Base-by-base conservation (phyloP, 352 stramenopile species). In the Aphanomyces cochlioides region DNA sequence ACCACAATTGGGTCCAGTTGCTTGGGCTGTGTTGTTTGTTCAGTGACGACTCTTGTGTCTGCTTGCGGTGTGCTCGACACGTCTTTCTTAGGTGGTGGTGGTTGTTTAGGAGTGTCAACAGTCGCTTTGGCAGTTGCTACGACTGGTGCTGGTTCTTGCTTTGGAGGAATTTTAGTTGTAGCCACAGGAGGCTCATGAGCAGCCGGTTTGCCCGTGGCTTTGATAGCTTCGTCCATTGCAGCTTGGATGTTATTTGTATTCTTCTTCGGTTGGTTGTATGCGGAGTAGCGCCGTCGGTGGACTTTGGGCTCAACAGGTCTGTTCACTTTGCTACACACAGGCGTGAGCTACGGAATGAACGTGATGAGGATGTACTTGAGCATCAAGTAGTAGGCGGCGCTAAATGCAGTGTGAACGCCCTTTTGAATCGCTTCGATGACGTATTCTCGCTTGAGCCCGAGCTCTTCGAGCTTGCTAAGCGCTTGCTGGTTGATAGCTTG, bases 381-480 rank as follows among this genome's bases (percentile, higher is more conserved):
- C 19, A 70, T 70, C 21, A 70, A 36, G 34, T 56, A 70, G 54
- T 64, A 70, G 54, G 43, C 53, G 10, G 64, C 64, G 39, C 64
- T 70, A 36, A 70, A 50, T 0, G 36, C 40, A 5, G 53, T 70
- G 64, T 70, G 53, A 8, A 56, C 48, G n/a, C 53, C 43, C 37
- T 38, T 64, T 28, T 45, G 43, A 5, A 70, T 56, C 5, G 64
- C 53, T 17, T 70, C 43, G 13, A 36, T 36, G 10, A 70, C 54
- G n/a, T 21, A n/a, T 34, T 70, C 64, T n/a, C 19, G 12, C 12
- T 70, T 56, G 21, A 70, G 39, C 3, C 64, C 64, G 3, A 70
- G 47, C 36, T 70, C 64, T 63, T 64, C 64, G 17, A 70, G 64
- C 54, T 70, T 70, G 38, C 36, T 41, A 4, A 70, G 47, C 39